Conservation (phyloP, 192 early-diverging fungal species). For the Coemansia sp. region DNA sequence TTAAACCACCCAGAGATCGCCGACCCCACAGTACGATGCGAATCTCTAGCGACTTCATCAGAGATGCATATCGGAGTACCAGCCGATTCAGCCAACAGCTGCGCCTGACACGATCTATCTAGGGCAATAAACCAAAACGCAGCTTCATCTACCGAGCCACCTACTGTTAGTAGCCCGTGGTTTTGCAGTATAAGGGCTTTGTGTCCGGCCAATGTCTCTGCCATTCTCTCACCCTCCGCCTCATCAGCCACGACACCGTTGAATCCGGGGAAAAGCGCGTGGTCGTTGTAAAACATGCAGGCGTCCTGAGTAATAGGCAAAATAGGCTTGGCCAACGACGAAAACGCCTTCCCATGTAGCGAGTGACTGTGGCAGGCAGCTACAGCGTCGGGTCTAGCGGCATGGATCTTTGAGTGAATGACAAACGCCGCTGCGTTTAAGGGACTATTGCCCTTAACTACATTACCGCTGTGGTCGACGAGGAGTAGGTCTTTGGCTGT, state of each 20-base stretch:
- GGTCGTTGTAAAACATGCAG: conserved; percentile 62
- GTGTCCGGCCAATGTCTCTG: conserved; percentile 50
- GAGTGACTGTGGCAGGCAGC: conserved; percentile 65
- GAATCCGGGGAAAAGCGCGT: conserved; percentile 59
- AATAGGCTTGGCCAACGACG: conserved; percentile 46
- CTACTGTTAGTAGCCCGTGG: conserved; percentile 65
- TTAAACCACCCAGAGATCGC: conserved; percentile 51
- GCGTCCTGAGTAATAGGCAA: conserved; percentile 65
- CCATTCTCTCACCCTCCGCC: conserved; percentile 61
- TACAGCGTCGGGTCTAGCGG: conserved; percentile 49
- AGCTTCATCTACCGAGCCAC: conserved; percentile 58
- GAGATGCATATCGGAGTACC: conserved; percentile 33
- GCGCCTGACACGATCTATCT: conserved; percentile 60
- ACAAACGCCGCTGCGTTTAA: conserved; percentile 67
- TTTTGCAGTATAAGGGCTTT: conserved; percentile 64
- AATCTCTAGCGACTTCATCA: conserved; percentile 34
- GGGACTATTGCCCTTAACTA: conserved; percentile 53
- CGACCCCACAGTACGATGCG: conserved; percentile 38
- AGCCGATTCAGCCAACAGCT: conserved; percentile 60
- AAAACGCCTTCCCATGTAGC: conserved; percentile 65
- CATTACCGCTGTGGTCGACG: conserved; percentile 58
- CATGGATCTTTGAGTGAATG: conserved; percentile 63
- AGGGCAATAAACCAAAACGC: conserved; percentile 63
- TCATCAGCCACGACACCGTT: conserved; percentile 61
- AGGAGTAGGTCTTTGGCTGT: conserved; percentile 61